Evolutionary conservation across 164 flowering plant species (phyloP).

Genomic region (Stephania cephalantha): DNA sequence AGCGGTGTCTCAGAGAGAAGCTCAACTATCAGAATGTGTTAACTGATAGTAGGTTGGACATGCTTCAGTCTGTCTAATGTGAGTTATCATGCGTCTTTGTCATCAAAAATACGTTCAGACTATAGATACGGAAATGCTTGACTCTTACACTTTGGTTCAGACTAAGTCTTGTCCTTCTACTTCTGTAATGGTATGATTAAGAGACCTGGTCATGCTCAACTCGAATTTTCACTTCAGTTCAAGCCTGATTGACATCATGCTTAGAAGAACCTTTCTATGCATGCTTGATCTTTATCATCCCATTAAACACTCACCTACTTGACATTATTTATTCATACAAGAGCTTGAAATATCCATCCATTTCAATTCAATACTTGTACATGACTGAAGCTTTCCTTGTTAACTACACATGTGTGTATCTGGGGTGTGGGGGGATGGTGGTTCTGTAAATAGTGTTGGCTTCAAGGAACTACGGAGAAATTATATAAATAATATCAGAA

Average conservation of each 20-base stretch:
- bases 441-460: too few relatives aligned
- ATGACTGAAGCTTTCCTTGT: background rate
- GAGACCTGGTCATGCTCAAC: background rate
- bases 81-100: background rate
- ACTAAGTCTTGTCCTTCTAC: background rate
- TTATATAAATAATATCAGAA: too few relatives aligned
- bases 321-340: too few relatives aligned
- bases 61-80: background rate
- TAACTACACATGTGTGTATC: background rate
- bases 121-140: background rate
- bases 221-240: background rate
- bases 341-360: too few relatives aligned
- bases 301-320: too few relatives aligned
- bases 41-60: background rate
- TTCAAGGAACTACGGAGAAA: too few relatives aligned
- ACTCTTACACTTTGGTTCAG: background rate
- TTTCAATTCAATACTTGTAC: background rate
- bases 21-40: background rate
- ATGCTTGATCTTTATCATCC: background rate
- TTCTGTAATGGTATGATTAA: background rate
- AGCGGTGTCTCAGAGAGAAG: background rate
- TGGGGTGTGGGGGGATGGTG: too few relatives aligned
- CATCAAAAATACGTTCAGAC: background rate
- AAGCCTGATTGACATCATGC: too few relatives aligned
- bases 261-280: too few relatives aligned